A percentile compares a stretch with the other conserved stretches of the same genome.
Evolutionary conservation across 805 yeast genomes (phyloP).

Genomic region (Wickerhamomyces kurtzmanii): DNA sequence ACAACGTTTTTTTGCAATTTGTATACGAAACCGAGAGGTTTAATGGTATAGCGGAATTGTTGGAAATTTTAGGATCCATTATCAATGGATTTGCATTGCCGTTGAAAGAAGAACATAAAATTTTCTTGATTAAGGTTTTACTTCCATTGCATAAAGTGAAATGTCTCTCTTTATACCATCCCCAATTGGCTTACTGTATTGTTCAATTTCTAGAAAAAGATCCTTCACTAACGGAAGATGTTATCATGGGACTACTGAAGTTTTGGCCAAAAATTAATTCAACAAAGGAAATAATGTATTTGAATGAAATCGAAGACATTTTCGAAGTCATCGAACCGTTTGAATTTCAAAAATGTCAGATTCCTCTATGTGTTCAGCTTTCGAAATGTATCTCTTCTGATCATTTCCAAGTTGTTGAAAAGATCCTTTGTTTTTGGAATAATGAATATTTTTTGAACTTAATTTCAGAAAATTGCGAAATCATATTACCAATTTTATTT

Average conservation of each 20-base stretch:
- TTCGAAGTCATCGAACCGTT: slow-evolving; percentile 92
- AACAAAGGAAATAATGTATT: slow-evolving; percentile 91
- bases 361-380: slow-evolving; percentile 88
- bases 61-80: slow-evolving; percentile 92
- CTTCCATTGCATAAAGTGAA: slow-evolving; percentile 91
- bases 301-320: slow-evolving; percentile 93
- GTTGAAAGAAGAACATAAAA: slow-evolving; percentile 92
- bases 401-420: slow-evolving; percentile 95
- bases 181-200: slow-evolving; percentile 94
- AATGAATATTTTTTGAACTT: slow-evolving; percentile 87
- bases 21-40: slow-evolving; percentile 92
- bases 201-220: slow-evolving; percentile 96
- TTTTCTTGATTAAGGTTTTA: slow-evolving; percentile 75
- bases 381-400: slow-evolving; percentile 91
- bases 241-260: slow-evolving; percentile 84
- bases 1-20: slow-evolving; percentile 87
- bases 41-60: slow-evolving; percentile 89
- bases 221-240: slow-evolving; percentile 86
- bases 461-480: slow-evolving; percentile 88
- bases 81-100: slow-evolving; percentile 98
- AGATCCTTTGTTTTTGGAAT: slow-evolving; percentile 88
- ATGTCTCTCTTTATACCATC: slow-evolving; percentile 83
- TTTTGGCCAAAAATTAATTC: slow-evolving; percentile 96
- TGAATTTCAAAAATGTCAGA: slow-evolving; percentile 85
- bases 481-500: slow-evolving; percentile 84